Evolutionary conservation across 495 filamentous ascomycete genomes (phyloP).

Genomic region (Hypoxylon lenormandii): DNA sequence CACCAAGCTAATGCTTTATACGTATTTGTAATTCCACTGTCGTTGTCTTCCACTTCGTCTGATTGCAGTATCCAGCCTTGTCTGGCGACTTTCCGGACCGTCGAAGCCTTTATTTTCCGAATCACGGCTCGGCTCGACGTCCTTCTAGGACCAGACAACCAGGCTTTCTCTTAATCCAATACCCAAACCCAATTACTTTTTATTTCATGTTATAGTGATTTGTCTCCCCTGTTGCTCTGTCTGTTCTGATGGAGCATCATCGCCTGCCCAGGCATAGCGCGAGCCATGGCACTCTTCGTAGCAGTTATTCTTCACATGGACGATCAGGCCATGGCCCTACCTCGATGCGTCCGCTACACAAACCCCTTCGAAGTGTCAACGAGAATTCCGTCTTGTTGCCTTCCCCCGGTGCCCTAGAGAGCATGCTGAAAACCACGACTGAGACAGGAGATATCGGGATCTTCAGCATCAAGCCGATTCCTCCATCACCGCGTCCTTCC

Average conservation of each 20-base stretch:
- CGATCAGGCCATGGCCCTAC: conserved; percentile 25
- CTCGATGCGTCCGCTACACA: conserved; percentile 46
- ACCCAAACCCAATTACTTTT: conserved; percentile 38
- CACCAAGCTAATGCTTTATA: not conserved
- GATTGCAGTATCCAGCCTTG: conserved; percentile 28
- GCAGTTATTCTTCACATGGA: conserved; percentile 50
- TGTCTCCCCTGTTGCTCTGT: conserved; percentile 6
- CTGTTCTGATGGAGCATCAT: conserved; percentile 53
- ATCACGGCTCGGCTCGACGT: conserved; percentile 30
- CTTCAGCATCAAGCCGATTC: conserved; percentile 67
- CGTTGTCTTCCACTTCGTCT: conserved; percentile 10
- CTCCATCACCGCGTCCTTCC: conserved; percentile 51
- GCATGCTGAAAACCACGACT: conserved; percentile 77
- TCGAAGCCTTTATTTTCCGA: conserved; percentile 19
- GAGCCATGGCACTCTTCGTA: conserved; percentile 58
- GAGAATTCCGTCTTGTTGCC: conserved; percentile 54
- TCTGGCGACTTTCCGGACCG: conserved; percentile 29
- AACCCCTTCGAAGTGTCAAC: conserved; percentile 55
- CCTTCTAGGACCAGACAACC: conserved; percentile 28
- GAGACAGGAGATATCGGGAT: conserved; percentile 75
- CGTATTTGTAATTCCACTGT: conserved; percentile 10
- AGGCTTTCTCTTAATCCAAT: conserved; percentile 37
- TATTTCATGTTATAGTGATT: conserved; percentile 47
- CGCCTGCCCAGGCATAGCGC: conserved; percentile 54
- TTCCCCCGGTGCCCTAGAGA: conserved; percentile 62